phyloP scores from a whole-genome alignment of 805 yeast species.

The Wickerhamomyces subpelliculosus region DNA sequence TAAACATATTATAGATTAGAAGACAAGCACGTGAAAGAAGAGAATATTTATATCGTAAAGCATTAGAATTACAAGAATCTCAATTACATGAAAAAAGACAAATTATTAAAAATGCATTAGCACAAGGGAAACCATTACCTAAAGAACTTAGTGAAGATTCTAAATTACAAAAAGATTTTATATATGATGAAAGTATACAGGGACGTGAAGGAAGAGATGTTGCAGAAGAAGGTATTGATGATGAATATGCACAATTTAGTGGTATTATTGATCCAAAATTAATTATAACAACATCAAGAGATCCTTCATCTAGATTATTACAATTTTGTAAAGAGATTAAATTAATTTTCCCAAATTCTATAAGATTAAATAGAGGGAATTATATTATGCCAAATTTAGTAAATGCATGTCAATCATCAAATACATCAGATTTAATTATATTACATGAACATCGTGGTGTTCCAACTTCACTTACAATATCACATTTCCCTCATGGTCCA shows the following conservation, averaged over 20 bases:
- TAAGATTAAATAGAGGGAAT: conserved; percentile 90
- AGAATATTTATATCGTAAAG: conserved; percentile 85
- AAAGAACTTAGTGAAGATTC: conserved; percentile 88
- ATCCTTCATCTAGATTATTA: conserved; percentile 75
- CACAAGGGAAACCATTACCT: conserved; percentile 84
- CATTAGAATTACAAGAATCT: conserved; percentile 86
- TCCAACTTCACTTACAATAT: conserved; percentile 86
- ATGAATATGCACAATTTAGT: conserved; percentile 81
- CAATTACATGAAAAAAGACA: conserved; percentile 80
- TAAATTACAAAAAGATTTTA: conserved; percentile 69
- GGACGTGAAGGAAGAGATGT: no score
- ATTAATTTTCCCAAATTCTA: conserved; percentile 81
- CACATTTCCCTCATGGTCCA: conserved; percentile 98
- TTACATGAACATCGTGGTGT: conserved; percentile 98
- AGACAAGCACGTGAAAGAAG: conserved; percentile 95
- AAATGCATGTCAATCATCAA: conserved; percentile 72
- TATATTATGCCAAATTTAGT: conserved; percentile 81
- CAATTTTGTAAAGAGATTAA: conserved; percentile 93
- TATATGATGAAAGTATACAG: conserved; percentile 77
- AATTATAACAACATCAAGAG: conserved; percentile 89
- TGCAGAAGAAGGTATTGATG: conserved; percentile 65
- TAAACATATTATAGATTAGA: conserved; percentile 32
- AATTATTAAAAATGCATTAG: conserved; percentile 79
- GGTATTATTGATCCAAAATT: conserved; percentile 89
- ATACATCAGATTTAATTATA: conserved; percentile 76